phyloP scores from a whole-genome alignment of 176 grass and related monocot species.

The Otatea glauca region DNA sequence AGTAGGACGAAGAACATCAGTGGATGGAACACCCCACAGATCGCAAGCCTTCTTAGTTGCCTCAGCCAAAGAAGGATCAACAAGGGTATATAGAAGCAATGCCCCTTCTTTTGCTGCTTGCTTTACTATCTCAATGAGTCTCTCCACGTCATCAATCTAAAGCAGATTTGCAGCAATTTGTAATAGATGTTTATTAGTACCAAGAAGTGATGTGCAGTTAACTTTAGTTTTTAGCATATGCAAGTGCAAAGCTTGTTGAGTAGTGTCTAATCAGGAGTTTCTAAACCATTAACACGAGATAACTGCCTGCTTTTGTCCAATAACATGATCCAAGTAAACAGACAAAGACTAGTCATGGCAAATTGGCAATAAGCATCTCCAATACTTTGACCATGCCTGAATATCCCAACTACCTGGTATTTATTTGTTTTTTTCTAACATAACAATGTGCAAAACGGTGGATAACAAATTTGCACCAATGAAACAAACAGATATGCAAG shows the following conservation, averaged over 20 bases:
- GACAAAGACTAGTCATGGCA: neutral
- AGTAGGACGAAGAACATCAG: conserved; percentile 82
- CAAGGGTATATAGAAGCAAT: conserved; percentile 88
- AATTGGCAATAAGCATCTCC: conserved; percentile 20
- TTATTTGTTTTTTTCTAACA: neutral
- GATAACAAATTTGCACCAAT: conserved; percentile 10
- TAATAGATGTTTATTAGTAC: conserved; percentile 35
- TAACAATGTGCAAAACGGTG: neutral
- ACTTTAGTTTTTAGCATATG: neutral
- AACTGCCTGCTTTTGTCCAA: conserved; percentile 16
- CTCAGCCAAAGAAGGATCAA: conserved; percentile 83
- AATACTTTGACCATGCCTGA: conserved; percentile 23
- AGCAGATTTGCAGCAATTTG: conserved; percentile 37
- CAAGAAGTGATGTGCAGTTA: neutral
- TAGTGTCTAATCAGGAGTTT: neutral
- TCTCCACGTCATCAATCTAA: conserved; percentile 71
- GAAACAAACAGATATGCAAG: conserved; percentile 27
- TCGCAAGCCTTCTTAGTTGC: conserved; percentile 76
- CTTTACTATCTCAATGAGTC: conserved; percentile 82
- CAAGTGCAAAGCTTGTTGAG: neutral
- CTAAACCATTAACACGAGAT: neutral
- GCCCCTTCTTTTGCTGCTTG: conserved; percentile 96
- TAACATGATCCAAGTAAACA: conserved; percentile 22
- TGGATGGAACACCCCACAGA: conserved; percentile 66
- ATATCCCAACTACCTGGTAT: conserved; percentile 11